Evolutionary conservation across 2,329 filamentous ascomycete species (phyloP), one percentile per base, ranked within the genome.

Genomic region (Penicillium brasilianum): DNA sequence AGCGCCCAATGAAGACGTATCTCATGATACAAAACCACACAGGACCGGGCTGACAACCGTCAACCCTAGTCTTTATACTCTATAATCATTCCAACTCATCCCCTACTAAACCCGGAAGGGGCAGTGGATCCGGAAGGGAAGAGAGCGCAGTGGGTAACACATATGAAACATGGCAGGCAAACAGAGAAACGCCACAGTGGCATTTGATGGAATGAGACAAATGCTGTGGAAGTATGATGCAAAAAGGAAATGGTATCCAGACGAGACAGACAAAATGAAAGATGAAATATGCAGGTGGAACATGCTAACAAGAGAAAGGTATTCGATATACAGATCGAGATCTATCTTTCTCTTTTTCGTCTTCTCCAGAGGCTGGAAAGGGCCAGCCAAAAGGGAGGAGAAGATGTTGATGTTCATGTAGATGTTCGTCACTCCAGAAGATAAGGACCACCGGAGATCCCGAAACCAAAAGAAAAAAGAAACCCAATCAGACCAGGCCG

Each of bases 191-290:
- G 59, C 61, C 58, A 51, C 41, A 20, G 25, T 48, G 20, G 55
- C 37, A 55, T 22, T 20, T 53, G 41, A 56, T n/a, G 49, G 41
- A 59, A 60, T 46, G 58, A 50, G 52, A 52, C 36, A 28, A 53
- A 53, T 58, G 64, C 55, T n/a, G 39, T 34, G 20, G 43, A n/a
- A 55, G 53, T 34, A 61, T 60, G 61, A 58, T 62, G 46, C 39
- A 46, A 61, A 61, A 62, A 56, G 34, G 18, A 64, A 61, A 63
- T 68, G 65, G 66, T 68, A 67, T 68, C 60, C 57, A 62, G 55
- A 36, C 51, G 18, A 58, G 43, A 56, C 30, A 46, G n/a, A 39
- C 36, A 39, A 53, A 32, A 9, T 20, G 18, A 18, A 16, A 53
- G 39, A 11, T 11, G 32, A 37, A 46, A 54, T 39, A 50, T 50